Evolutionary conservation across 2,329 filamentous ascomycete species (phyloP).

Genomic region (Arthroderma uncinatum): DNA sequence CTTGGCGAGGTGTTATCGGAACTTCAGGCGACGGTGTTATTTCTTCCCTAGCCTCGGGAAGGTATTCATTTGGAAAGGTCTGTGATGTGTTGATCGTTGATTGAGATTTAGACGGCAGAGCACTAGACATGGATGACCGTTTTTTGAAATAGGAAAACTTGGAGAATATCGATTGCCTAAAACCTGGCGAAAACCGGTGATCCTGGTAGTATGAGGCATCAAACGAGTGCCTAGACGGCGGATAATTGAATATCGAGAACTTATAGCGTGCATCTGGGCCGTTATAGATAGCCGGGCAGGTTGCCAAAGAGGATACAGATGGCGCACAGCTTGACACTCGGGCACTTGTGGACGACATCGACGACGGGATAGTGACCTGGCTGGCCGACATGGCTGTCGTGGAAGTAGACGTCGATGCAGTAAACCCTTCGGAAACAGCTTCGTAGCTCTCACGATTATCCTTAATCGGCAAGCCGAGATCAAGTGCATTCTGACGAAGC

Average conservation of each 20-base stretch:
- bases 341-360: slow-evolving; percentile 24
- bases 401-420: not conserved
- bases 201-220: slow-evolving; percentile 16
- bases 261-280: slow-evolving; percentile 24
- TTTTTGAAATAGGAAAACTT: slow-evolving; percentile 11
- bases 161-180: slow-evolving; percentile 12
- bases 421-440: not conserved
- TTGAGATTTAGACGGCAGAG: not conserved
- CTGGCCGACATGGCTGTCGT: slow-evolving; percentile 18
- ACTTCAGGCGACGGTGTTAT: not conserved
- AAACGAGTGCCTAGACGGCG: slow-evolving; percentile 17
- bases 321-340: slow-evolving; percentile 25
- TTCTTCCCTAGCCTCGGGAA: not conserved
- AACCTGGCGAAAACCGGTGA: slow-evolving; percentile 9
- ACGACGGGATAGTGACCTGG: slow-evolving; percentile 25
- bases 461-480: not conserved
- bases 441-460: not conserved
- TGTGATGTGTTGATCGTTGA: not conserved
- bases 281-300: slow-evolving; percentile 31
- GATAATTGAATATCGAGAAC: slow-evolving; percentile 11
- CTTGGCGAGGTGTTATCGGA: not conserved
- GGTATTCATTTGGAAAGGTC: not conserved
- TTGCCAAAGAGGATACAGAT: slow-evolving; percentile 30
- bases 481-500: not conserved
- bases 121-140: slow-evolving; percentile 1